Conservation (phyloP, 139 green algal species). For the Chlorella sp. region DNA sequence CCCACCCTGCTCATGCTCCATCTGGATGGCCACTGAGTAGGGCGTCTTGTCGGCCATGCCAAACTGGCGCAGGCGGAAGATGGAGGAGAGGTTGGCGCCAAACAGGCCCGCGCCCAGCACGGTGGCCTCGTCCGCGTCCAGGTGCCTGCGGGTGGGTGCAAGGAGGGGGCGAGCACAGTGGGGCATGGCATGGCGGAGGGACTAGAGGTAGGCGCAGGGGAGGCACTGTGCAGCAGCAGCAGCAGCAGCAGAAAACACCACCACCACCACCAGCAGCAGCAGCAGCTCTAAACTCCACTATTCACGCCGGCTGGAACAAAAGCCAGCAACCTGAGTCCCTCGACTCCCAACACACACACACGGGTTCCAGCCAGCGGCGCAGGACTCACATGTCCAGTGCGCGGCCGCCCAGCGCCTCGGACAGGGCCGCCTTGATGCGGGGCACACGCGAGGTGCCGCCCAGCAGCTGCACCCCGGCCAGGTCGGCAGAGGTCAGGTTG, state of each 20-base stretch:
- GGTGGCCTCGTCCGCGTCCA: slow-evolving; percentile 97
- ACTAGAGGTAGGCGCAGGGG: not conserved
- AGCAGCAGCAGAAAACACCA: not conserved
- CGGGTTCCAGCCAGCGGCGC: no score
- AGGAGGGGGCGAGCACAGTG: not conserved
- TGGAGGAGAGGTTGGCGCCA: slow-evolving; percentile 96
- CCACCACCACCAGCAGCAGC: no score
- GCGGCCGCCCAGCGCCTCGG: slow-evolving; percentile 74
- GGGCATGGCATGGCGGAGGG: no score
- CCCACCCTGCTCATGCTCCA: slow-evolving; percentile 37
- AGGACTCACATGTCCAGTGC: slow-evolving; percentile 67
- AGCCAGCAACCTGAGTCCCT: no score
- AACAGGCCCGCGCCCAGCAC: slow-evolving; percentile 92
- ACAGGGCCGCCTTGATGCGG: slow-evolving; percentile 78
- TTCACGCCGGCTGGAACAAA: no score
- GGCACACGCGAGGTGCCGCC: slow-evolving; percentile 91
- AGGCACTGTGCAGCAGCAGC: not conserved
- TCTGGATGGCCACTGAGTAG: slow-evolving; percentile 73
- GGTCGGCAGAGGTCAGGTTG: slow-evolving; percentile 69
- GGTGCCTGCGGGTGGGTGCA: slow-evolving; percentile 68
- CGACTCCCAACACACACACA: no score
- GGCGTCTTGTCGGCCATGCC: slow-evolving; percentile 85
- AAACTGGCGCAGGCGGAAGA: slow-evolving; percentile 97
- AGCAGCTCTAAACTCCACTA: no score
- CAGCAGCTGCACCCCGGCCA: slow-evolving; percentile 88